Evolutionary conservation across 805 yeast genomes (phyloP).

Genomic region (Metschnikowia peoriensis): DNA sequence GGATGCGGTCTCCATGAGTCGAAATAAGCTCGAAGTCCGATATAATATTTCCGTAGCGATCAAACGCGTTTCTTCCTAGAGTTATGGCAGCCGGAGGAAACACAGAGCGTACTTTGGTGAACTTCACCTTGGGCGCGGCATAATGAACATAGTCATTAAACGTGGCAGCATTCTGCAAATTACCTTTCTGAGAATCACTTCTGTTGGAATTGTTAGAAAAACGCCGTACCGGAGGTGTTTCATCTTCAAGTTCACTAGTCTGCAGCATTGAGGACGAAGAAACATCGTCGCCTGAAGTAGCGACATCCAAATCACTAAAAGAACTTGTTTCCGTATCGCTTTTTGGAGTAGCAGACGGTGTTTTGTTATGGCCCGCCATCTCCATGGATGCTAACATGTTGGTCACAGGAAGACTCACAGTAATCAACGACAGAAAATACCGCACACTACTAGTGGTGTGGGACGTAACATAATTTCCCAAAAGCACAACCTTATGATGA

Average conservation of each 20-base stretch:
- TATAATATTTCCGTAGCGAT: constrained; percentile 58
- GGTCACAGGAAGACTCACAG: constrained; percentile 55
- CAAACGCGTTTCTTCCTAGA: constrained; percentile 71
- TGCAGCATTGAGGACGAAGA: constrained; percentile 15
- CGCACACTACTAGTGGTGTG: constrained; percentile 47
- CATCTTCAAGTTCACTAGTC: constrained; percentile 13
- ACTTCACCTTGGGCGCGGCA: constrained; percentile 67
- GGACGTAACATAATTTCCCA: constrained; percentile 53
- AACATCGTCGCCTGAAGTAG: constrained; percentile 14
- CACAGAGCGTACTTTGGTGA: constrained; percentile 64
- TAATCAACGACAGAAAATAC: constrained; percentile 46
- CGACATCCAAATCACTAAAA: constrained; percentile 11
- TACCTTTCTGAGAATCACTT: constrained; percentile 20
- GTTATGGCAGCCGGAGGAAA: constrained; percentile 79
- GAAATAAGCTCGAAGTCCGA: constrained; percentile 73
- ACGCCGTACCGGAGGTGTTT: constrained; percentile 17
- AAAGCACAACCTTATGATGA: constrained; percentile 64
- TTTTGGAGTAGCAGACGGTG: not conserved
- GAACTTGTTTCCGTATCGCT: constrained; percentile 11
- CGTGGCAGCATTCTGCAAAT: constrained; percentile 26
- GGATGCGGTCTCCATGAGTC: constrained; percentile 66
- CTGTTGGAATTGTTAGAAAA: constrained; percentile 20
- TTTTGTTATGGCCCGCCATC: constrained; percentile 28
- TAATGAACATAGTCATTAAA: constrained; percentile 74
- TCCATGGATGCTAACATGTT: constrained; percentile 47